Evolutionary conservation across 371 early-diverging fungal genomes (phyloP), one percentile per base, ranked within the genome.

Genomic region (Lichtheimia corymbifera): DNA sequence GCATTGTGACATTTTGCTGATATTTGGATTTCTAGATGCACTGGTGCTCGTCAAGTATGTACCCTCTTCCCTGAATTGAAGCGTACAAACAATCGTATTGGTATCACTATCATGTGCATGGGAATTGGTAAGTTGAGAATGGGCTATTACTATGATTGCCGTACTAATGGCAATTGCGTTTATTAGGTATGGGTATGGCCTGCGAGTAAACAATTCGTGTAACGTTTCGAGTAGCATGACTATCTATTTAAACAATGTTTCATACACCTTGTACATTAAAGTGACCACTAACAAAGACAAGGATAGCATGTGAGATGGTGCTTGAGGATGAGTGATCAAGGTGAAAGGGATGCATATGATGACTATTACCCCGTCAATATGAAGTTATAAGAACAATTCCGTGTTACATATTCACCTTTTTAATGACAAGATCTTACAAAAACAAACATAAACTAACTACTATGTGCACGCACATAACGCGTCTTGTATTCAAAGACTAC

Each of bases 1-100:
- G 22, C n/a, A 2, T 2, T 15, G 2, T 6, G 14, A 52, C 15
- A 52, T 24, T 24, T 1, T 1, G 25, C 20, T 24, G 18, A 52
- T 15, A 20, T 52, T 22, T 12, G 9, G 40, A 41, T 24, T 44
- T 28, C 2, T 28, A 63, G 98, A n/a, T 93, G 93, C 76, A 94
- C 96, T 9, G 97, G 98, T 64, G 94, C 97, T n/a, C 88, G 97
- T 61, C 94, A 95, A 72, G 83, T 97, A 65, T 92, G 96, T 50
- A 97, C 97, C 13, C 71, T 97, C 40, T 73, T 97, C 58, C 89
- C 93, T 44, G 95, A 95, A 77, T 83, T 97, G 71, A 84, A 88
- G 77, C 83, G 96, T 47, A 83, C 83, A 47, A 76, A 83, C 76
- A 85, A 90, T 80, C 80, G 82, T 63, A 80, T 90, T 67, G 98